These are phyloP conservation scores for Aspergillus aculeatus DNA, from an alignment of 2,329 filamentous ascomycete species.

Conservation along the genomic window DNA sequence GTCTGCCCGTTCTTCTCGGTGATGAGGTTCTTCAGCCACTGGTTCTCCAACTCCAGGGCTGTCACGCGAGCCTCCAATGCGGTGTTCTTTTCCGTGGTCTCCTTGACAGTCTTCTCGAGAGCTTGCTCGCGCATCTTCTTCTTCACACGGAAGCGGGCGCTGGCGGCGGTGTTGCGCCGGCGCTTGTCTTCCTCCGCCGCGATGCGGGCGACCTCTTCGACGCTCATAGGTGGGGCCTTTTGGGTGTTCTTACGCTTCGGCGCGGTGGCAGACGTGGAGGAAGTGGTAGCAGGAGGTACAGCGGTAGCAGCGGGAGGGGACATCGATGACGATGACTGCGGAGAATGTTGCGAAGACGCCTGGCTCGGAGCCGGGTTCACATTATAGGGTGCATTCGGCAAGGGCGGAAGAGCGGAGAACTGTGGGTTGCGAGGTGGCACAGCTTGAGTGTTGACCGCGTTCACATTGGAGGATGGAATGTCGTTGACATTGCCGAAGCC, in stretches of 20 bases:
- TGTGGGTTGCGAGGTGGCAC: conserved; percentile 26
- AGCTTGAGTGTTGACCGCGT: conserved; percentile 24
- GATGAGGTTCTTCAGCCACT: conserved; percentile 75
- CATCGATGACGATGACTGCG: conserved; percentile 17
- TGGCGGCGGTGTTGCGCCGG: conserved; percentile 82
- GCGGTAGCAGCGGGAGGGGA: conserved; percentile 19
- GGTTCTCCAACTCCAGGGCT: conserved; percentile 77
- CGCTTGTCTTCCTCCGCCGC: conserved; percentile 92
- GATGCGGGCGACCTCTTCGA: conserved; percentile 68
- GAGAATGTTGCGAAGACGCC: conserved; percentile 16
- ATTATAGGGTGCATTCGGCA: conserved; percentile 19
- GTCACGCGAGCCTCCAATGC: conserved; percentile 71
- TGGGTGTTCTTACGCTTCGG: conserved; percentile 41
- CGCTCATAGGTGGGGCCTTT: conserved; percentile 44
- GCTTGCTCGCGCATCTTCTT: conserved; percentile 94
- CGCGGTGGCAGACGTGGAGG: conserved; percentile 19
- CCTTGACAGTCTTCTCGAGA: conserved; percentile 76
- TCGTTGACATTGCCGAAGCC: conserved; percentile 35
- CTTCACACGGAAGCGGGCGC: conserved; percentile 89
- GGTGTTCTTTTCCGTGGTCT: conserved; percentile 75
- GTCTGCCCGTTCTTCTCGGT: conserved; percentile 68
- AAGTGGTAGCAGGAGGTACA: conserved; percentile 19
- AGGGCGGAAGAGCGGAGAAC: conserved; percentile 22
- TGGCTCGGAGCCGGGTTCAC: conserved; percentile 18
- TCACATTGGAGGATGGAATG: conserved; percentile 31